Conservation (phyloP, 1,284 basidiomycete genomes). For the Ustilago trichophora region DNA sequence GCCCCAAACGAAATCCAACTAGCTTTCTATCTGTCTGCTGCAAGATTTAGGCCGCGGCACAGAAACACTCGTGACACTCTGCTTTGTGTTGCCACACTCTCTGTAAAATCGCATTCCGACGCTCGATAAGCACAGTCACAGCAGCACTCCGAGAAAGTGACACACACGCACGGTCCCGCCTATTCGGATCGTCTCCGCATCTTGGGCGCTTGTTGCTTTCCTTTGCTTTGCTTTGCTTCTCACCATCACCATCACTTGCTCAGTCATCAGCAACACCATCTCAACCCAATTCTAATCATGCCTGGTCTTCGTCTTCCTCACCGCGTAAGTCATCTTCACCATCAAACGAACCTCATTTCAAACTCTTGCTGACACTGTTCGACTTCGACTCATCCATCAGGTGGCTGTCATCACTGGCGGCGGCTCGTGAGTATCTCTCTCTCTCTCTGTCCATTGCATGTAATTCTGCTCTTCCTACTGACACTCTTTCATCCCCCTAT, state of each 20-base stretch:
- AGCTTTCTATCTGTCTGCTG: too few species aligned
- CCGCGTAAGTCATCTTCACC: slow-evolving; percentile 20
- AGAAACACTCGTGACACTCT: too few species aligned
- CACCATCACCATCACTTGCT: neutral
- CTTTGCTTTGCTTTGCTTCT: too few species aligned
- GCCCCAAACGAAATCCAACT: too few species aligned
- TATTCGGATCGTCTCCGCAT: neutral
- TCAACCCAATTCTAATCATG: slow-evolving; percentile 13
- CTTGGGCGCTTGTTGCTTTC: too few species aligned
- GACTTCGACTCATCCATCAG: slow-evolving; percentile 52
- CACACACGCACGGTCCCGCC: slow-evolving; percentile 5
- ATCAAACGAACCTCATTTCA: too few species aligned
- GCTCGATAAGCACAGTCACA: neutral
- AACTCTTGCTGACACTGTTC: neutral
- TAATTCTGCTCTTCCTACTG: neutral
- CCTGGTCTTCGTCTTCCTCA: slow-evolving; percentile 51
- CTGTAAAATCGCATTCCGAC: too few species aligned
- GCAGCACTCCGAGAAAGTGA: neutral
- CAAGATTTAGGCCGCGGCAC: slow-evolving; percentile 9
- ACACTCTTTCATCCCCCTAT: neutral
- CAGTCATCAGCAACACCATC: neutral
- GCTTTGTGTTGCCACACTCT: too few species aligned
- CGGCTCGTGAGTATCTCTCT: slow-evolving; percentile 70
- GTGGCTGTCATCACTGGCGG: slow-evolving; percentile 83
- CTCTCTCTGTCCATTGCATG: too few species aligned